Percentiles rank a stretch among this genome's conserved stretches.
phyloP scores from a whole-genome alignment of 1,139 yeast species.

The Hyphopichia buzzinii region DNA sequence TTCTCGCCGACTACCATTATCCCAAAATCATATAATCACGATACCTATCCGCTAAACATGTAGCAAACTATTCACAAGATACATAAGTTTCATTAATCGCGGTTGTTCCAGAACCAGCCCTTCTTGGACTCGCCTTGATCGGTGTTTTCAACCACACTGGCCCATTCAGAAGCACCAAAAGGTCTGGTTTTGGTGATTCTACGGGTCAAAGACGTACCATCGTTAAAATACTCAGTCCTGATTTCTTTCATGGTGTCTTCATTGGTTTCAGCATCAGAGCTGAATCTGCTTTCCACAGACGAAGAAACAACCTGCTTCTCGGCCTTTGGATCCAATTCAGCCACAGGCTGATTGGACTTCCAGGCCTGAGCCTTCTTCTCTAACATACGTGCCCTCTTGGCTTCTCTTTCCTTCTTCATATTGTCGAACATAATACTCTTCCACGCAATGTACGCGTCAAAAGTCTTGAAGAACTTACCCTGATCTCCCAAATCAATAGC shows the following conservation, averaged over 20 bases:
- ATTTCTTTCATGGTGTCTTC: conserved; percentile 52
- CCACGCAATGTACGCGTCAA: conserved; percentile 69
- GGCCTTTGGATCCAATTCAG: background rate
- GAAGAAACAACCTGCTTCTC: conserved; percentile 45
- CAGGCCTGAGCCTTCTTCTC: background rate
- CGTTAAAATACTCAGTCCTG: conserved; percentile 55
- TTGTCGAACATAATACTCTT: conserved; percentile 52
- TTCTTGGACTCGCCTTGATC: conserved; percentile 6
- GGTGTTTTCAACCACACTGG: conserved; percentile 22
- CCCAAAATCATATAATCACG: too few relatives aligned
- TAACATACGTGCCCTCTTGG: conserved; percentile 7
- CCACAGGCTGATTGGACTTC: background rate
- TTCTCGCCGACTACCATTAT: too few relatives aligned
- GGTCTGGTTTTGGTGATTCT: conserved; percentile 40
- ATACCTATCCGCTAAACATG: too few relatives aligned
- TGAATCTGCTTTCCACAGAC: conserved; percentile 44
- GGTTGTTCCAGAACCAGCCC: conserved; percentile 17
- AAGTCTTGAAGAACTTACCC: conserved; percentile 54
- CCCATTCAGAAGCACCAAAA: conserved; percentile 32
- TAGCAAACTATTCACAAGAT: too few relatives aligned
- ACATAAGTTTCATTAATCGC: too few relatives aligned
- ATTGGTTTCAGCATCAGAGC: conserved; percentile 51
- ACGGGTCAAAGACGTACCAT: conserved; percentile 56
- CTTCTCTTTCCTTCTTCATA: conserved; percentile 26
- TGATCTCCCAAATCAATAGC: conserved; percentile 37